Evolutionary conservation across 345 rosid genomes (phyloP).

Genomic region (Raphanus raphanistrum): DNA sequence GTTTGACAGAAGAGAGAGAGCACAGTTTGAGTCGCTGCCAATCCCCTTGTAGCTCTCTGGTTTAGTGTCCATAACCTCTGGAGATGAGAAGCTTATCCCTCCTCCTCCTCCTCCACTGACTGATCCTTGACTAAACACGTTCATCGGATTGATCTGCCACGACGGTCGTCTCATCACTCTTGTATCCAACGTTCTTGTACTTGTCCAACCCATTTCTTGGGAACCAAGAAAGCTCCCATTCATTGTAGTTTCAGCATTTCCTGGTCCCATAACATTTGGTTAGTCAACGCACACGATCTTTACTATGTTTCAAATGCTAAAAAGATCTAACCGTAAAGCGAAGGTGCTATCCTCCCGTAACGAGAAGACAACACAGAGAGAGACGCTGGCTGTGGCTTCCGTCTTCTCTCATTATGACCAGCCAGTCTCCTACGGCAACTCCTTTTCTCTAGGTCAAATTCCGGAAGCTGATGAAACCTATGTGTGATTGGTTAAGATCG

Average conservation of each 20-base stretch:
- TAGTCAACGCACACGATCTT: not conserved
- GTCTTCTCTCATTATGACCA: slow-evolving; percentile 89
- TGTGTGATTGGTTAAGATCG: not conserved
- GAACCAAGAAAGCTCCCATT: slow-evolving; percentile 36
- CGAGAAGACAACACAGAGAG: slow-evolving; percentile 49
- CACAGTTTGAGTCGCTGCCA: slow-evolving; percentile 70
- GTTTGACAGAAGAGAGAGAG: slow-evolving; percentile 99
- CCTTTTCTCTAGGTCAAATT: slow-evolving; percentile 91
- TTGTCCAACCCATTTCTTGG: slow-evolving; percentile 37
- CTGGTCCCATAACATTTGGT: slow-evolving; percentile 5
- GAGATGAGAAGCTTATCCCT: slow-evolving; percentile 53
- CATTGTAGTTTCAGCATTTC: slow-evolving; percentile 22
- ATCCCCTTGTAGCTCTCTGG: slow-evolving; percentile 72
- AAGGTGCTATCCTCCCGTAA: slow-evolving; percentile 53
- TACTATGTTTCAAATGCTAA: not conserved
- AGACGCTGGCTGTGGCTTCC: slow-evolving; percentile 85
- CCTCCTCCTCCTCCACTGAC: slow-evolving; percentile 28
- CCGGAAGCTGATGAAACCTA: slow-evolving; percentile 96
- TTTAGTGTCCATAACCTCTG: slow-evolving; percentile 45
- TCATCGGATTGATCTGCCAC: slow-evolving; percentile 44
- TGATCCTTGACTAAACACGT: slow-evolving; percentile 54
- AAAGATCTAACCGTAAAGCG: slow-evolving; percentile 53
- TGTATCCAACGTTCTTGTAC: slow-evolving; percentile 50
- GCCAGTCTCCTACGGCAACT: slow-evolving; percentile 96
- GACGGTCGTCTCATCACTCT: slow-evolving; percentile 52